Percentiles rank a stretch among this genome's conserved stretches.
Evolutionary conservation across 169 alveolate species (phyloP).

Genomic region (Perkinsus chesapeaki): DNA sequence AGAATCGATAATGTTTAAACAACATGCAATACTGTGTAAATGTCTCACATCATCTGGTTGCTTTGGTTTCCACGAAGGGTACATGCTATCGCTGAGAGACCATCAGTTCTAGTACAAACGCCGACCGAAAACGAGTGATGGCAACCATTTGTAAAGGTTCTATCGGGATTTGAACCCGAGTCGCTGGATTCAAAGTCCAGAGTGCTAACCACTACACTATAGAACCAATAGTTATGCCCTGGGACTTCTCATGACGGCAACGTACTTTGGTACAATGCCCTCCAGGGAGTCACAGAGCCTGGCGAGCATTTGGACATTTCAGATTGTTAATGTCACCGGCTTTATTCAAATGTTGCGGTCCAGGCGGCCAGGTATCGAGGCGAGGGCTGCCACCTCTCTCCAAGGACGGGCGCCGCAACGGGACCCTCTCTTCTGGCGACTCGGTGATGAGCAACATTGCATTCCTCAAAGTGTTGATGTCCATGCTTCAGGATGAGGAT

Average conservation of each 20-base stretch:
- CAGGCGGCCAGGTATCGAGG: neutral
- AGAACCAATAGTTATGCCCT: no score
- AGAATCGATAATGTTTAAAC: no score
- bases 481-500: no score
- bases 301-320: no score
- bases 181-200: neutral
- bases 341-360: neutral
- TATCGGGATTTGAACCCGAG: neutral
- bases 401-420: neutral
- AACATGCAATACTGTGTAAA: no score
- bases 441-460: neutral
- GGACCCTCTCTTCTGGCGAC: neutral
- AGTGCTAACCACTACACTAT: neutral
- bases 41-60: no score
- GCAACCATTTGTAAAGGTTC: neutral
- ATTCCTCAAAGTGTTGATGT: no score
- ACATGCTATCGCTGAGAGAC: no score
- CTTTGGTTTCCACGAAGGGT: no score
- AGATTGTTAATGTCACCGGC: neutral
- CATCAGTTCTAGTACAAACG: neutral
- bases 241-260: no score
- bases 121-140: neutral
- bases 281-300: no score
- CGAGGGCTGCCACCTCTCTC: neutral
- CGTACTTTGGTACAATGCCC: no score